Percentiles rank a stretch among this genome's conserved stretches.
These are phyloP conservation scores for Cystobasidium slooffiae DNA, from an alignment of 1,284 basidiomycete species.

Conservation along the genomic window DNA sequence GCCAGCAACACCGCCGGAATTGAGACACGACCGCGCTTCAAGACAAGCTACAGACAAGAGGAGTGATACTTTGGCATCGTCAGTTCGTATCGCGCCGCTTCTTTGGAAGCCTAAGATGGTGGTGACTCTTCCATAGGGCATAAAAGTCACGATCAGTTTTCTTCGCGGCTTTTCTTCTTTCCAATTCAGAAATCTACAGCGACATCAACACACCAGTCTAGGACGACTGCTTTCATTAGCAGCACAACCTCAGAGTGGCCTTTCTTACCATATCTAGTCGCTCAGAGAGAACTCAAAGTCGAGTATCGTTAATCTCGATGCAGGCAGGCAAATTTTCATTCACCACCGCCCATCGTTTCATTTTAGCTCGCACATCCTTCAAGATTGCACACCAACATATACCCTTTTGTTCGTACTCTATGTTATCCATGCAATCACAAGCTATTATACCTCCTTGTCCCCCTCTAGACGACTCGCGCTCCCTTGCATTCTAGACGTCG, in stretches of 20 bases:
- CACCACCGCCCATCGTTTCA: constrained; percentile 33
- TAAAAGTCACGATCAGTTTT: neutral
- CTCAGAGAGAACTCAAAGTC: constrained; percentile 13
- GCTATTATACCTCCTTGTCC: too few species aligned
- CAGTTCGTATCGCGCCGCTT: too few species aligned
- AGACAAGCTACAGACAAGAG: too few species aligned
- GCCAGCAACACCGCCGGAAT: neutral
- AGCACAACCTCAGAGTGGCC: constrained; percentile 9
- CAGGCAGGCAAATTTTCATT: constrained; percentile 20
- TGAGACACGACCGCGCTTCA: too few species aligned
- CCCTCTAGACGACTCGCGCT: too few species aligned
- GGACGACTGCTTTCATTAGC: neutral
- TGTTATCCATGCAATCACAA: too few species aligned
- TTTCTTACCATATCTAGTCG: constrained; percentile 15
- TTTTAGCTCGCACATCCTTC: constrained; percentile 25
- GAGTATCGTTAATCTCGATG: constrained; percentile 34
- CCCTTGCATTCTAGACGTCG: too few species aligned
- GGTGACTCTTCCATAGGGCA: too few species aligned
- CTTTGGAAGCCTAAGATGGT: too few species aligned
- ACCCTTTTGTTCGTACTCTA: neutral
- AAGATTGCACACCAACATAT: neutral
- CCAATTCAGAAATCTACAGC: constrained; percentile 27
- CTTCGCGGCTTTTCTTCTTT: constrained; percentile 8
- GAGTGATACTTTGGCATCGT: too few species aligned
- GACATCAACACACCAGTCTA: constrained; percentile 36